Conservation (phyloP, 352 stramenopile genomes). For the Aphanomyces astaci region DNA sequence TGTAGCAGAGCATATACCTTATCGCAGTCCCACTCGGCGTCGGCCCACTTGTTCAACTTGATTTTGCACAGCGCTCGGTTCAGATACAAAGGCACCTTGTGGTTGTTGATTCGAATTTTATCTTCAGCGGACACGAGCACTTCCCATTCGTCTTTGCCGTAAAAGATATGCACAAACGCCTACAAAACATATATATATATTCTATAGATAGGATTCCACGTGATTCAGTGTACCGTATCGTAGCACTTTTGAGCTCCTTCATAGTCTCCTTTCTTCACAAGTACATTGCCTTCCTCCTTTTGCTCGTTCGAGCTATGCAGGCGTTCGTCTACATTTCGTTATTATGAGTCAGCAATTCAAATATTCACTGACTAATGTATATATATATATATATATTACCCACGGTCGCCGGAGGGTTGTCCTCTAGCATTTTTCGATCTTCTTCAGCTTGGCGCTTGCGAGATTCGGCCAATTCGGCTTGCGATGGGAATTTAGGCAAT, state of each 20-base stretch:
- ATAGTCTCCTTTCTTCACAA: conserved; percentile 61
- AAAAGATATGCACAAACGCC: conserved; percentile 84
- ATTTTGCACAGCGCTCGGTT: conserved; percentile 80
- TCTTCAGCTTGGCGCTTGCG: conserved; percentile 76
- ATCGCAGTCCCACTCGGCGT: conserved; percentile 78
- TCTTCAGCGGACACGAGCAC: conserved; percentile 59
- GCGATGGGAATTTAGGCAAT: conserved; percentile 69
- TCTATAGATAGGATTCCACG: not conserved
- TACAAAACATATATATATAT: conserved; percentile 22
- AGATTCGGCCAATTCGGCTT: conserved; percentile 73
- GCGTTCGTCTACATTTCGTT: conserved; percentile 75
- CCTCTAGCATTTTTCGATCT: conserved; percentile 75
- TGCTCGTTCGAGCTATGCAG: conserved; percentile 54
- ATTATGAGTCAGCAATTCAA: too few relatives aligned
- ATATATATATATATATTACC: too few relatives aligned
- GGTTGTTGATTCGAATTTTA: conserved; percentile 69
- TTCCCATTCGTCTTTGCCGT: conserved; percentile 80
- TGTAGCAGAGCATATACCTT: conserved; percentile 33
- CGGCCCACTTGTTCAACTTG: conserved; percentile 75
- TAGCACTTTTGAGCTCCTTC: conserved; percentile 77
- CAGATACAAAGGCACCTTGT: conserved; percentile 72
- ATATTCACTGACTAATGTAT: too few relatives aligned
- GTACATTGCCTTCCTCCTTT: conserved; percentile 72
- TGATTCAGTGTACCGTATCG: conserved; percentile 44
- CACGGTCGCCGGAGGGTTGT: conserved; percentile 71